Evolutionary conservation across 2,329 filamentous ascomycete genomes (phyloP), one percentile per base, ranked within the genome.

Genomic region (Fusarium equiseti): DNA sequence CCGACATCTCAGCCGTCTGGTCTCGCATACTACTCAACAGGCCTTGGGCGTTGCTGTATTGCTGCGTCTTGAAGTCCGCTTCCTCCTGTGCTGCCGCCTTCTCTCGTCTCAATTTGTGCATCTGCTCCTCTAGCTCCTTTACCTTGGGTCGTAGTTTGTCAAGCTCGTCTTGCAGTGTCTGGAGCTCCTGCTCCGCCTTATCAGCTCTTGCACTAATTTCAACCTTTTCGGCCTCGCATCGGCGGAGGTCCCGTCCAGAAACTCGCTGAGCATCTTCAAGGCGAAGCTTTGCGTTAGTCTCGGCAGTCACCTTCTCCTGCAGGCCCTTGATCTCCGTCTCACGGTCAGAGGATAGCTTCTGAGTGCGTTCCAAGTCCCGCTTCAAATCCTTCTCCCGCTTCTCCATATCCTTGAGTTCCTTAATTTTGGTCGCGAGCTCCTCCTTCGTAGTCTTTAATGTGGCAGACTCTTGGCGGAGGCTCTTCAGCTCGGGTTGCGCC

Each of bases 1-100:
- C 92, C 8, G 91, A 90, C 76, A 98, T 88, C 82, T 99, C 96
- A 3, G 92, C 88, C 1, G 91, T 92, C 82, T 98, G 94, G 75
- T 98, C 94, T 66, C 95, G 92, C 93, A 98, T 96, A 78, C 93
- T 97, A 75, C 91, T 91, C 79, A 98, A 90, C 16, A 98, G 83
- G 53, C 91, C 92, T 79, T 98, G 93, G 0, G 94, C 92, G 72
- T 91, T 97, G 56, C 88, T 88, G 76, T 97, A 95, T 80, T 98
- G 94, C 42, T 93, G 92, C 4, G 89, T 88, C 83, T 96, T 97
- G 64, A 97, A 87, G 58, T 95, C 89, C 1, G 92, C 88, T 74
- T 98, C 95, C 71, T 97, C 94, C 44, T 90, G 88, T 22, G 95
- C 83, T 20, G 85, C 84, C 8, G 86, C 85, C 32, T 90, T 87